These are phyloP conservation scores for Eutrema salsugineum DNA, from an alignment of 441 rosid genomes.

Conservation along the genomic window DNA sequence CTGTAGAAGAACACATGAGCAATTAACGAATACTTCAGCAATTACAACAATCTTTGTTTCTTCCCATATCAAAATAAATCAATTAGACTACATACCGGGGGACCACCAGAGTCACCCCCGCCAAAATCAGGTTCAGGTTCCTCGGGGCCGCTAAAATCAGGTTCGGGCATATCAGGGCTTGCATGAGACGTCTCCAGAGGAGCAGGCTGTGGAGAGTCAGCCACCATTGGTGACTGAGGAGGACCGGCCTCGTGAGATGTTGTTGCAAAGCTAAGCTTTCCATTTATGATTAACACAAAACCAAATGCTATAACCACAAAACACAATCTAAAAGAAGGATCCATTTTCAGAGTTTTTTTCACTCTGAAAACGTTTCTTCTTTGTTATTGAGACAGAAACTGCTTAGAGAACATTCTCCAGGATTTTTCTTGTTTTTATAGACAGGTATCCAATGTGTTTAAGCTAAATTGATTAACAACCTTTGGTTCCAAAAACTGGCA, in stretches of 20 bases:
- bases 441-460: background rate
- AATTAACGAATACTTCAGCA: background rate
- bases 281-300: constrained; percentile 13
- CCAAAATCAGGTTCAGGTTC: too few relatives aligned
- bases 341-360: background rate
- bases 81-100: constrained; percentile 6
- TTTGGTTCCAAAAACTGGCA: background rate
- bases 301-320: background rate
- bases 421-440: background rate
- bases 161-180: background rate
- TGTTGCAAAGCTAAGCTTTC: constrained; percentile 1
- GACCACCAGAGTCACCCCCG: too few relatives aligned
- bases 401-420: background rate
- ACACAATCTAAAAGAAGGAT: constrained; percentile 3
- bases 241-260: background rate
- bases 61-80: background rate
- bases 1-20: background rate
- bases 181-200: background rate
- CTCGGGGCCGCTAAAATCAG: background rate
- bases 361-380: background rate
- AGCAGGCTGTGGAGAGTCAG: constrained; percentile 1
- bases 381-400: background rate
- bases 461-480: background rate
- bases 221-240: background rate
- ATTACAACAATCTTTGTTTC: background rate